phyloP scores from a whole-genome alignment of 768 basidiomycete species.

The Xerocomellus intermedius region DNA sequence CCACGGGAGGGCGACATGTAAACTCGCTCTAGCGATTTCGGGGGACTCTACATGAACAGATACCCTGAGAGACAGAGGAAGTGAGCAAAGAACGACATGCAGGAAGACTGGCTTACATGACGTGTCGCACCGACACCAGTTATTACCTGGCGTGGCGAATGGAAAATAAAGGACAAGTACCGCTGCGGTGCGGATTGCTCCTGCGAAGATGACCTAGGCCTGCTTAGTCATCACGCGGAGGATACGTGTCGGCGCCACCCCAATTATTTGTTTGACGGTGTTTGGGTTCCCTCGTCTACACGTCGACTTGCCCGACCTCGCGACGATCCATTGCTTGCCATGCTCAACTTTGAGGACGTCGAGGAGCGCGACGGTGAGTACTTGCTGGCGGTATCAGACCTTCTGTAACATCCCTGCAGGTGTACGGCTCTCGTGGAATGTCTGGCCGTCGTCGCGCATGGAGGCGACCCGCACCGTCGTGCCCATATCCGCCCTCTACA shows the following conservation, averaged over 20 bases:
- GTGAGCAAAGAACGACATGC: background rate
- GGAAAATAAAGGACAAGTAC: too few relatives aligned
- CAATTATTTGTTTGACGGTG: conserved; percentile 15
- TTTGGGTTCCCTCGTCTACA: conserved; percentile 22
- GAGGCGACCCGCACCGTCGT: conserved; percentile 98
- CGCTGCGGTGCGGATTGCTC: too few relatives aligned
- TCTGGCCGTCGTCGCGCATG: conserved; percentile 97
- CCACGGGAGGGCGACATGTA: conserved; percentile 68
- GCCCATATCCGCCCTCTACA: conserved; percentile 97
- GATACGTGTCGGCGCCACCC: background rate
- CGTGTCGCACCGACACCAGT: background rate
- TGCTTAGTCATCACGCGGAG: conserved; percentile 20
- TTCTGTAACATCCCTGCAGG: conserved; percentile 47
- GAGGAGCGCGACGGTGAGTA: conserved; percentile 91
- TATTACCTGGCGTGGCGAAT: too few relatives aligned
- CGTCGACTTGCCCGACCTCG: conserved; percentile 24
- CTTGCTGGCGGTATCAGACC: background rate
- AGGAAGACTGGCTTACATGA: conserved; percentile 15
- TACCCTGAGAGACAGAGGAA: conserved; percentile 28
- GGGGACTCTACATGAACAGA: conserved; percentile 56
- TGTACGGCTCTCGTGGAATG: conserved; percentile 96
- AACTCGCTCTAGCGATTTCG: conserved; percentile 65
- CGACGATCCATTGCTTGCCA: conserved; percentile 31
- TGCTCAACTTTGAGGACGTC: conserved; percentile 93
- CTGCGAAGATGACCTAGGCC: too few relatives aligned